Conservation (phyloP, 1,139 yeast species). For the Pichia sp. region DNA sequence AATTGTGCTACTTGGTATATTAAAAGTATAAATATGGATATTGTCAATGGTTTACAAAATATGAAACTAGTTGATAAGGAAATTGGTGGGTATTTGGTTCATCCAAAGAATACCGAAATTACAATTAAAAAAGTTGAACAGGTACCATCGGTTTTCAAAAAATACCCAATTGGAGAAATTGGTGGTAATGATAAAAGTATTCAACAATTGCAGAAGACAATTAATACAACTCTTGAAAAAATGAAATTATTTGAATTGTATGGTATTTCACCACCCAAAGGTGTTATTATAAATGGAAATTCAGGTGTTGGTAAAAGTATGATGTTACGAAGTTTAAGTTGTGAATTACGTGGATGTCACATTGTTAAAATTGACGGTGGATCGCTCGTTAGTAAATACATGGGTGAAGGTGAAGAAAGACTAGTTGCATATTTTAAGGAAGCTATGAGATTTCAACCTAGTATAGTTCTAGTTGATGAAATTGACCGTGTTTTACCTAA, state of each 20-base stretch:
- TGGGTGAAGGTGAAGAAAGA: conserved; percentile 89
- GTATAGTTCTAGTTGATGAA: conserved; percentile 84
- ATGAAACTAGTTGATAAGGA: conserved; percentile 32
- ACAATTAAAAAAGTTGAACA: conserved; percentile 35
- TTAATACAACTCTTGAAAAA: conserved; percentile 73
- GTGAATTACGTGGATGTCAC: conserved; percentile 52
- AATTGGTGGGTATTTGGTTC: conserved; percentile 20
- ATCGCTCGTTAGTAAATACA: conserved; percentile 80
- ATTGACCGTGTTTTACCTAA: conserved; percentile 86
- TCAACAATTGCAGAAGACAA: conserved; percentile 52
- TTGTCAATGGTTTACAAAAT: conserved; percentile 27
- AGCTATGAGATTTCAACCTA: conserved; percentile 78
- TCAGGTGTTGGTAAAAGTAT: conserved; percentile 97
- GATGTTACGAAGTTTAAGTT: conserved; percentile 75
- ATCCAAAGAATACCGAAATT: conserved; percentile 23
- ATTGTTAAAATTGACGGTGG: conserved; percentile 85
- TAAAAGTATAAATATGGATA: conserved; percentile 22
- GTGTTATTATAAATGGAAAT: conserved; percentile 86
- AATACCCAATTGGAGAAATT: conserved; percentile 31
- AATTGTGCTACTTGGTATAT: conserved; percentile 18
- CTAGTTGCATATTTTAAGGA: conserved; percentile 77
- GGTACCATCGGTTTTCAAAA: conserved; percentile 34
- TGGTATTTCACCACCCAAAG: conserved; percentile 89
- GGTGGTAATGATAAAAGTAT: conserved; percentile 78
- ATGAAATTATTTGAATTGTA: conserved; percentile 75